Percentiles rank a stretch among this genome's conserved stretches.
phyloP scores from a whole-genome alignment of 192 early-diverging fungal species.

The Pecoramyces ruminantium region DNA sequence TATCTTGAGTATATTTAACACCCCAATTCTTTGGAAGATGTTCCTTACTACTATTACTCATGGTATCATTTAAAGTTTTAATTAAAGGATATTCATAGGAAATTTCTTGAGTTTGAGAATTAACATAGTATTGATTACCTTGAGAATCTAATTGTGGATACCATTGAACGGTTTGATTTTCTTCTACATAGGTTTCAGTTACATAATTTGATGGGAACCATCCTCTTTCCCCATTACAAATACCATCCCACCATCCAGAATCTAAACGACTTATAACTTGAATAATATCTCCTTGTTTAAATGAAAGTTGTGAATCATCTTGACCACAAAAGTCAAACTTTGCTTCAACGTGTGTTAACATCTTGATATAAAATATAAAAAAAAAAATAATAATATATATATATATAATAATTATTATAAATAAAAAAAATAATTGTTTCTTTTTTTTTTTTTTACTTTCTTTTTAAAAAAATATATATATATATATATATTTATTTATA shows the following conservation, averaged over 20 bases:
- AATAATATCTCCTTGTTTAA: slow-evolving; percentile 72
- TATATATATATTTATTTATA: too few relatives aligned
- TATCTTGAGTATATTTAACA: slow-evolving; percentile 31
- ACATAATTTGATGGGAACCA: slow-evolving; percentile 43
- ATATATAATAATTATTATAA: too few relatives aligned
- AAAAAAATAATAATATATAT: too few relatives aligned
- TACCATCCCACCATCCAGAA: slow-evolving; percentile 66
- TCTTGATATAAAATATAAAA: neutral
- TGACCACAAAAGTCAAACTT: slow-evolving; percentile 71
- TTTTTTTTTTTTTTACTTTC: too few relatives aligned
- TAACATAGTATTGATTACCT: slow-evolving; percentile 1
- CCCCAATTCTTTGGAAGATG: slow-evolving; percentile 37
- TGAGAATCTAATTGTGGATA: neutral
- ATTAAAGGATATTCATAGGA: slow-evolving; percentile 6
- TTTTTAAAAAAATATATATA: too few relatives aligned
- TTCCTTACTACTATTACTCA: neutral
- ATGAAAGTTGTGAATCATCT: slow-evolving; percentile 60
- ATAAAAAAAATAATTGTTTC: too few relatives aligned
- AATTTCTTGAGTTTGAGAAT: slow-evolving; percentile 5
- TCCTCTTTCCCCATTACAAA: slow-evolving; percentile 58
- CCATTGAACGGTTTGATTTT: slow-evolving; percentile 2
- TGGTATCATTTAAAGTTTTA: slow-evolving; percentile 1
- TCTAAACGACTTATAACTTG: slow-evolving; percentile 52
- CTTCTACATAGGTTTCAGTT: slow-evolving; percentile 1
- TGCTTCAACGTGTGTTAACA: slow-evolving; percentile 18